Evolutionary conservation across 2,329 filamentous ascomycete genomes (phyloP), one percentile per base, ranked within the genome.

Genomic region (Sclerotinia trifoliorum): DNA sequence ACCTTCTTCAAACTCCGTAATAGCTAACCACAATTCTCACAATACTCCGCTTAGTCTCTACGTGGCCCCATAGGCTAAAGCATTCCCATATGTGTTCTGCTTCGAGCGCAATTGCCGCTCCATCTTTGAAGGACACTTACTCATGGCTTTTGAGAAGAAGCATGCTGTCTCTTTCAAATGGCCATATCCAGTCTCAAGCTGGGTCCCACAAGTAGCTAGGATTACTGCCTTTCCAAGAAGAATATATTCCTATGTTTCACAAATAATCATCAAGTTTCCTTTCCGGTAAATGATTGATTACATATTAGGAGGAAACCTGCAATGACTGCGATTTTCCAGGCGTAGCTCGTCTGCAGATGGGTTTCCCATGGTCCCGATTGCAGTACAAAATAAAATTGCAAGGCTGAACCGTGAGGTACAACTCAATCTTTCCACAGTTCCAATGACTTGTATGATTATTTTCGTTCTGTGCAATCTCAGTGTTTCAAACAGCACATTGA

Each of bases 331-430:
- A 11, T 15, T n/a, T 48, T 26, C 26, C 3, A 24, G 42, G 48
- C 44, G 57, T 61, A 61, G 44, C 42, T 48, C 57, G 57, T 61
- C 26, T 32, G 44, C 57, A 35, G 19, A 11, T 42, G 29, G 32
- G 32, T 35, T n/a, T 13, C 13, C 52, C 29, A 55, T 35, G 5
- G 29, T n/a, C 52, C 52, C 26, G 24, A 32, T 19, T 24, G 57
- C 19, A 48, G 21, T 32, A n/a, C 26, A 35, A 10, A 35, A 35
- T 35, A n/a, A 26, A 61, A 5, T 21, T 19, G 26, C 48, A 35
- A 24, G 10, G 3, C 44, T 15, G 26, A 21, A 10, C 26, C 48
- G 10, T 61, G 57, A 42, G 15, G 51, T 19, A 32, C 11, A 21
- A 54, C 26, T 54, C 19, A n/a, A 32, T 48, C 44, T 42, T n/a